These are phyloP conservation scores for Pichia deserticola DNA, from an alignment of 805 yeast species.

Conservation along the genomic window DNA sequence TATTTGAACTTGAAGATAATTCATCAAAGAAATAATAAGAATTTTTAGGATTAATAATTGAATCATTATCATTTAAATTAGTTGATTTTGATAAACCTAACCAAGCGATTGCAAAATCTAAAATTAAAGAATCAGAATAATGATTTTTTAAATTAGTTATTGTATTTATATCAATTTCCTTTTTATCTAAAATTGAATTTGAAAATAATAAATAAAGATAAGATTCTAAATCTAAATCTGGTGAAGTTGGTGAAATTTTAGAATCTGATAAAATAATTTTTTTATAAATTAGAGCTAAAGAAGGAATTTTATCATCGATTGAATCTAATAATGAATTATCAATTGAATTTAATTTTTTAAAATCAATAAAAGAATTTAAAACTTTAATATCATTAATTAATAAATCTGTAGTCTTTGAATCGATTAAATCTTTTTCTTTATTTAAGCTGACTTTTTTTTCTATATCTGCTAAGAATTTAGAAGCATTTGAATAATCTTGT, in stretches of 20 bases:
- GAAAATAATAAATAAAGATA: conserved; percentile 34
- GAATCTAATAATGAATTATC: conserved; percentile 5
- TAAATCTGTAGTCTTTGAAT: conserved; percentile 1
- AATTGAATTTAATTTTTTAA: not conserved
- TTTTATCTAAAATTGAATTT: conserved; percentile 35
- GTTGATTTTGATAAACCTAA: conserved; percentile 28
- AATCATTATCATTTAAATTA: conserved; percentile 16
- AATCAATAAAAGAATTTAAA: conserved; percentile 1
- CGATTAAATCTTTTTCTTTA: not conserved
- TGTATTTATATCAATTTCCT: not conserved
- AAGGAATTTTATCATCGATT: conserved; percentile 19
- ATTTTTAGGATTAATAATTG: conserved; percentile 36
- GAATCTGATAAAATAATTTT: conserved; percentile 6
- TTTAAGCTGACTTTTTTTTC: not conserved
- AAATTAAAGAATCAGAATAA: conserved; percentile 66
- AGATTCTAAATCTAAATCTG: conserved; percentile 24
- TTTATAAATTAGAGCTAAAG: conserved; percentile 19
- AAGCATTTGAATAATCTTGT: not conserved
- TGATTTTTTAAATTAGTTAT: conserved; percentile 33
- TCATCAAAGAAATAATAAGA: conserved; percentile 74
- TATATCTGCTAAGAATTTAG: not conserved
- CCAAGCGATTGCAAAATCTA: conserved; percentile 78
- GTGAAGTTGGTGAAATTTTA: not conserved
- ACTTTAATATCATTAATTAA: conserved; percentile 1
- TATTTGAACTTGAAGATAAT: conserved; percentile 49